Percentiles rank a stretch among this genome's conserved stretches.
Conservation (phyloP, 2,329 filamentous ascomycete genomes). For the Penicillium sp. region DNA sequence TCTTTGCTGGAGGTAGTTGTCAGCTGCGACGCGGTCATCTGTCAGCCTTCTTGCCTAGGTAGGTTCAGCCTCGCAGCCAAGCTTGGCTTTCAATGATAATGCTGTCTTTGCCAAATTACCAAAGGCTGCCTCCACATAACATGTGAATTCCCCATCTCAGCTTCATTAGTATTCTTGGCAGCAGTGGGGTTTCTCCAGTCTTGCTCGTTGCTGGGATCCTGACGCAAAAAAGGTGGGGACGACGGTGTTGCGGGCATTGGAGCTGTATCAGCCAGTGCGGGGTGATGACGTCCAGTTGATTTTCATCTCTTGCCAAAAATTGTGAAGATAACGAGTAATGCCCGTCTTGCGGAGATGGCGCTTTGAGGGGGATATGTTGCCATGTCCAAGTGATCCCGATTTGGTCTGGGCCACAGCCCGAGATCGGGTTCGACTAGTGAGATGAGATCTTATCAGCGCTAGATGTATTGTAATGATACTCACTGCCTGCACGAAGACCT, state of each 20-base stretch:
- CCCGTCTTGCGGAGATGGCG: background rate
- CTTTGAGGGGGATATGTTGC: background rate
- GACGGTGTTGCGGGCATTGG: conserved; percentile 51
- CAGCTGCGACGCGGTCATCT: conserved; percentile 67
- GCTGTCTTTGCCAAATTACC: conserved; percentile 58
- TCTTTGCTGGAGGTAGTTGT: conserved; percentile 51
- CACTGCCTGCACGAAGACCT: background rate
- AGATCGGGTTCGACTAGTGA: background rate
- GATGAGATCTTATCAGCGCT: conserved; percentile 2
- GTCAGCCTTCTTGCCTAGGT: conserved; percentile 62
- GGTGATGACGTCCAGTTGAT: conserved; percentile 57
- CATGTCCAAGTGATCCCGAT: background rate
- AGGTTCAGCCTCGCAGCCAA: conserved; percentile 55
- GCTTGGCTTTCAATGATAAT: conserved; percentile 60
- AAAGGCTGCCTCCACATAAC: conserved; percentile 46
- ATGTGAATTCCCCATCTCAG: conserved; percentile 46
- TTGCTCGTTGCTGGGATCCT: conserved; percentile 52
- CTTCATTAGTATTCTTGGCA: conserved; percentile 45
- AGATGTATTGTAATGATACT: background rate
- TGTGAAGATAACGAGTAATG: conserved; percentile 51
- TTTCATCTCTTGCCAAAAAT: conserved; percentile 49
- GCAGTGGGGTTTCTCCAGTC: conserved; percentile 45
- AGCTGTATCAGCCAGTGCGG: conserved; percentile 59
- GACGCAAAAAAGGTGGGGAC: conserved; percentile 51
- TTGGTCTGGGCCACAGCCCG: background rate